Evolutionary conservation across 345 rosid species (phyloP).

Genomic region (Pistacia atlantica): DNA sequence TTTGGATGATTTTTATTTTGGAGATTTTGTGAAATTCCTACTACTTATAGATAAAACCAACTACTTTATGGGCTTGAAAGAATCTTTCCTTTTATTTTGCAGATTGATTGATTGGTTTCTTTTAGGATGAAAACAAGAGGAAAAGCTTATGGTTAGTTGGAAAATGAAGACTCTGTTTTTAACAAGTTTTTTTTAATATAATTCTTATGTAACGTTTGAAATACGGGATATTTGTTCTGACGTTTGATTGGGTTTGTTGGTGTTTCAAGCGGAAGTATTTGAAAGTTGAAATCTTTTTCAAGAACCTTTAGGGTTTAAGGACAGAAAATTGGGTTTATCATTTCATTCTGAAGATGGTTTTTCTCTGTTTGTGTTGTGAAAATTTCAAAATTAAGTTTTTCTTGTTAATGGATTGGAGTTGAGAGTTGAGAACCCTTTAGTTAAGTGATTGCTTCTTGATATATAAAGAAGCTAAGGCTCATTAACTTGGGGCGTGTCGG

Average conservation of each 20-base stretch:
- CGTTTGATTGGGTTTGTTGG: conserved; percentile 7
- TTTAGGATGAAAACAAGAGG: conserved; percentile 9
- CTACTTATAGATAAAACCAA: not conserved
- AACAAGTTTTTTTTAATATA: not conserved
- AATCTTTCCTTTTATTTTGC: conserved; percentile 5
- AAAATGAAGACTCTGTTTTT: not conserved
- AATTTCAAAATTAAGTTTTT: not conserved
- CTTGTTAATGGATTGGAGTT: not conserved
- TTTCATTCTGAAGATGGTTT: not conserved
- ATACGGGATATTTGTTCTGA: not conserved
- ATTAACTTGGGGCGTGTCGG: not conserved
- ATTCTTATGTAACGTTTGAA: not conserved
- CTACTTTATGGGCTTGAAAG: not conserved
- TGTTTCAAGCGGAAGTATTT: not conserved
- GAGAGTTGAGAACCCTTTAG: not conserved
- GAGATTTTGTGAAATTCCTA: not conserved
- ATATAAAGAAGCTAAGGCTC: not conserved
- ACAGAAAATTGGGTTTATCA: conserved; percentile 14
- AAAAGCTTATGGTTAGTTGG: not conserved
- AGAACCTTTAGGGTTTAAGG: conserved; percentile 15
- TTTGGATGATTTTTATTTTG: not conserved
- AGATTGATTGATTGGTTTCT: conserved; percentile 21
- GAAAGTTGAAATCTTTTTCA: conserved; percentile 4
- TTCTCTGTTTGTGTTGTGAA: not conserved
- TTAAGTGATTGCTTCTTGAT: conserved; percentile 1